Conservation (phyloP, 352 stramenopile genomes). For the Plasmopara viticola region DNA sequence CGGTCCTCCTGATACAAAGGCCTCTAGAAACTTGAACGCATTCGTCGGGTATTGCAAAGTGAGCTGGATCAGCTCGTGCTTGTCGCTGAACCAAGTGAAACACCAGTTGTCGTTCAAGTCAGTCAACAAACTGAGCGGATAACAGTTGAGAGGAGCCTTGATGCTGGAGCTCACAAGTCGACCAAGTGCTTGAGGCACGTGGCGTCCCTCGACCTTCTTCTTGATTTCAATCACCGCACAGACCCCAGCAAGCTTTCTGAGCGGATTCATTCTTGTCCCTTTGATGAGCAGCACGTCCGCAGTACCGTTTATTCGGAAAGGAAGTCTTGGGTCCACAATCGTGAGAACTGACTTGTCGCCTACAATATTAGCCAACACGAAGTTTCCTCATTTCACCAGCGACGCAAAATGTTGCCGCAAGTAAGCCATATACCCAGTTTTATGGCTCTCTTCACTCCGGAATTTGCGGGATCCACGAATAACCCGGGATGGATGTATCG, state of each 20-base stretch:
- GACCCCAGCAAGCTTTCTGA: constrained; percentile 23
- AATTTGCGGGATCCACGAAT: too few relatives aligned
- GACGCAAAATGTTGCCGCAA: too few relatives aligned
- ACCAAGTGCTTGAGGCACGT: constrained; percentile 24
- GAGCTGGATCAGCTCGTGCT: constrained; percentile 15
- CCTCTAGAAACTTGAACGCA: background rate
- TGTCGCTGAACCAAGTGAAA: constrained; percentile 25
- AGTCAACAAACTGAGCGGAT: constrained; percentile 23
- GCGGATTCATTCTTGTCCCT: constrained; percentile 18
- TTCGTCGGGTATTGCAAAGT: background rate
- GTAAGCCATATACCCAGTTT: too few relatives aligned
- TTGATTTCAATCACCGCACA: constrained; percentile 23
- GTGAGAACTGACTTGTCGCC: too few relatives aligned
- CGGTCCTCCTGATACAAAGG: background rate
- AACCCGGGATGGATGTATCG: too few relatives aligned
- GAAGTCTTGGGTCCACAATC: background rate
- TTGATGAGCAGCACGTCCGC: constrained; percentile 29
- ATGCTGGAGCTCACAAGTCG: constrained; percentile 26
- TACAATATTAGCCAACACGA: too few relatives aligned
- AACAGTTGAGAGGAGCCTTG: constrained; percentile 23
- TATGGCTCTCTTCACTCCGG: too few relatives aligned
- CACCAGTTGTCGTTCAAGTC: constrained; percentile 25
- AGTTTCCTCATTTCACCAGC: too few relatives aligned
- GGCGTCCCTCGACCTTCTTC: constrained; percentile 9
- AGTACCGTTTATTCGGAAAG: constrained; percentile 25